These are phyloP conservation scores for Aspergillus saccharolyticus DNA, from an alignment of 495 filamentous ascomycete genomes.

Conservation along the genomic window DNA sequence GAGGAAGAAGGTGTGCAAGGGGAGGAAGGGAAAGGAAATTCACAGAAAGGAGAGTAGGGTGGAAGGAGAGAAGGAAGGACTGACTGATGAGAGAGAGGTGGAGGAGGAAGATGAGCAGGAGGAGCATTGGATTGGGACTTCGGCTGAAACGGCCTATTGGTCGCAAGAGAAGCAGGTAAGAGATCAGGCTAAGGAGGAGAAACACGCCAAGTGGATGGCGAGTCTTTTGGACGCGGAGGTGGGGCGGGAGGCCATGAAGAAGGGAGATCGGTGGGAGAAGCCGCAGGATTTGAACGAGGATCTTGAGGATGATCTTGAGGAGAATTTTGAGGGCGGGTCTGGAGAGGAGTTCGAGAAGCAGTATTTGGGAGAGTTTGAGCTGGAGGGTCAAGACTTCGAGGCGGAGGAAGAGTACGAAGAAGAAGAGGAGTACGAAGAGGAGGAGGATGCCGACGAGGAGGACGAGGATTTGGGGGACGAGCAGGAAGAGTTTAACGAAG, in stretches of 20 bases:
- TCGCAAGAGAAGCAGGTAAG: neutral
- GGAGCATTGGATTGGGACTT: neutral
- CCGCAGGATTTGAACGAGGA: neutral
- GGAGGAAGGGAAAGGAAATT: constrained; percentile 2
- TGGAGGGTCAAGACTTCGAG: neutral
- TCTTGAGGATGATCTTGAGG: neutral
- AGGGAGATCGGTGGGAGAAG: neutral
- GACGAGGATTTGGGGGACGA: neutral
- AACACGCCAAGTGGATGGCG: neutral
- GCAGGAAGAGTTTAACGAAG: neutral
- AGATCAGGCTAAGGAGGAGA: neutral
- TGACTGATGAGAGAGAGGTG: constrained; percentile 1
- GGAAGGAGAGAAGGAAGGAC: neutral
- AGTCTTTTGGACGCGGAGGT: neutral
- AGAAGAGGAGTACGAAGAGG: neutral
- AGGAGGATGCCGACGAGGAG: neutral
- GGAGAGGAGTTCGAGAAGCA: neutral
- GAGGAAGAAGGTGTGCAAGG: neutral
- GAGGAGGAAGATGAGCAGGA: constrained; percentile 6
- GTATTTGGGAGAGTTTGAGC: neutral
- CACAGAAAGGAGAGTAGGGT: constrained; percentile 7
- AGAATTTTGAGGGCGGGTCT: neutral
- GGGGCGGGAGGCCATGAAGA: neutral
- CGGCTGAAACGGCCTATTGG: neutral
- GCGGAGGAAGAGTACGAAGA: neutral